Base-by-base conservation (phyloP, 495 filamentous ascomycete genomes). In the Penicillium paxilli region DNA sequence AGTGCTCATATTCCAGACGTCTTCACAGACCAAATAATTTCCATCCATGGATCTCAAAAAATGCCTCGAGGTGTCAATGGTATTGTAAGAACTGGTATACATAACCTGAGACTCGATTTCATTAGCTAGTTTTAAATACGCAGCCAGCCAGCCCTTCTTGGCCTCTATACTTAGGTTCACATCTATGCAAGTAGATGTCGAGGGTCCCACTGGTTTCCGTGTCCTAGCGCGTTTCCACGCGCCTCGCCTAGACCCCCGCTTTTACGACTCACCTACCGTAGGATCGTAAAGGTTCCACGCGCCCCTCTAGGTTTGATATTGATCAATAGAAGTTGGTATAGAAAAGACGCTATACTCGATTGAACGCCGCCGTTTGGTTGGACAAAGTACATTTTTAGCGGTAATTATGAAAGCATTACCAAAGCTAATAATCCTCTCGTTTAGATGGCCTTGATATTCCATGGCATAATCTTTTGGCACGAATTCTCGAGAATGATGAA, bases 221-320 rank as follows among this genome's bases (percentile, higher is more conserved):
- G 40, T 23, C 40, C 40, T 42, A 42, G 40, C 40, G 40, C 19
- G 40, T 42, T 42, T 42, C 40, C 40, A 42, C 40, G 40, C 40
- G 40, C 40, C 40, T 42, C 40, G 40, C 40, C 19, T 42, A 42
- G 40, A 42, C 19, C 40, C 40, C 40, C 40, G 40, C 40, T 42
- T 42, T 14, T 23, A 20, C 14, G 9, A 42, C 9, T 23, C 40
- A 42, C 40, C 40, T 42, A 42, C 40, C 40, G 40, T 42, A 23
- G 40, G 19, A 21, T 42, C 40, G 40, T 42, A 42, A 42, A 24
- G 40, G 40, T 42, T 42, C 40, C 40, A 42, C 40, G 21, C 40
- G 40, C 40, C 40, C 40, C 40, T 42, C 40, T 42, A 42, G 40
- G 2, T 42, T 42, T 42, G 40, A 42, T 42, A 21, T 42, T 23